A percentile compares a stretch with the other conserved stretches of the same genome.
phyloP scores from a whole-genome alignment of 2,329 filamentous ascomycete genomes.

The Septoria linicola region DNA sequence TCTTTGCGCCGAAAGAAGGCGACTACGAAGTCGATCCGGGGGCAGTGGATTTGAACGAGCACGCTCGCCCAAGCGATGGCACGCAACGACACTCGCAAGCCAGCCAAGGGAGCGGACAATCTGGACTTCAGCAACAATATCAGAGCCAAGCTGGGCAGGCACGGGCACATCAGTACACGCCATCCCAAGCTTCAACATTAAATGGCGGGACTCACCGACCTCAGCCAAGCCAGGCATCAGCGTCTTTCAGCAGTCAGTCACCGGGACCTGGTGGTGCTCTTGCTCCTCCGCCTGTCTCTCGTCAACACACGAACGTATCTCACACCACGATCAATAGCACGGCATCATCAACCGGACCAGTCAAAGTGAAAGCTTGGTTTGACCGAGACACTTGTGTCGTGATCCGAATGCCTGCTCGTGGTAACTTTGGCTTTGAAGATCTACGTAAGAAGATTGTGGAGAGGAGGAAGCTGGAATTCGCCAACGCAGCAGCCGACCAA shows the following conservation, averaged over 20 bases:
- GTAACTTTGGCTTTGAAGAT: conserved; percentile 66
- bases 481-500: background rate
- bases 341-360: conserved; percentile 34
- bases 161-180: conserved; percentile 31
- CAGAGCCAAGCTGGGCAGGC: conserved; percentile 27
- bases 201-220: conserved; percentile 11
- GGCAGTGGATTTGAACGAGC: conserved; percentile 54
- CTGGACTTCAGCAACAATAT: conserved; percentile 21
- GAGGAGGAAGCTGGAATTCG: conserved; percentile 67
- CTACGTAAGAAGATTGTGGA: conserved; percentile 83
- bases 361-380: conserved; percentile 96
- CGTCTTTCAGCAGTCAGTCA: conserved; percentile 3
- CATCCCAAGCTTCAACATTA: conserved; percentile 20
- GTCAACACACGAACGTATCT: conserved; percentile 15
- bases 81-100: conserved; percentile 52
- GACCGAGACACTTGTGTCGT: conserved; percentile 82
- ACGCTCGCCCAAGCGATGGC: conserved; percentile 71
- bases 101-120: conserved; percentile 31
- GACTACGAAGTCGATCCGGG: conserved; percentile 89
- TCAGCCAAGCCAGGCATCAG: conserved; percentile 6
- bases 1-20: conserved; percentile 85
- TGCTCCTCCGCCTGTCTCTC: conserved; percentile 6
- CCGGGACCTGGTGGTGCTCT: background rate
- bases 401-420: conserved; percentile 77
- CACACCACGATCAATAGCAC: conserved; percentile 22